These are phyloP conservation scores for Stenogyne calaminthoides DNA, from an alignment of 305 asterid genomes.

Conservation along the genomic window DNA sequence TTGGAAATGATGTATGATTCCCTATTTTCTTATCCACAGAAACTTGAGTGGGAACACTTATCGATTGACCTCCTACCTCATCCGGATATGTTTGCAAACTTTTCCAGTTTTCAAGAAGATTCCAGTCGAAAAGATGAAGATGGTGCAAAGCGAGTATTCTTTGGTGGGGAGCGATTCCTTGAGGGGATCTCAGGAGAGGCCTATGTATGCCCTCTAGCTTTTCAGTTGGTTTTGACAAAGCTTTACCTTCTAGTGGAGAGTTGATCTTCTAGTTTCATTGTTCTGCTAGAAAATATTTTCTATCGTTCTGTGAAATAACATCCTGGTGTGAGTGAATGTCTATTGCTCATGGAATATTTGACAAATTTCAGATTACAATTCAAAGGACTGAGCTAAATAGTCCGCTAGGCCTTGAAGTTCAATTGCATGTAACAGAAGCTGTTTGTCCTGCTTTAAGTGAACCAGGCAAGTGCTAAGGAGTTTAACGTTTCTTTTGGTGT, in stretches of 20 bases:
- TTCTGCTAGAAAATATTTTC: conserved; percentile 21
- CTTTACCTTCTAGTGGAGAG: conserved; percentile 24
- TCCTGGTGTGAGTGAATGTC: conserved; percentile 15
- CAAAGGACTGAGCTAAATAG: conserved; percentile 90
- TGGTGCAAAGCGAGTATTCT: conserved; percentile 97
- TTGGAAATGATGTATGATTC: conserved; percentile 8
- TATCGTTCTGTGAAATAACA: conserved; percentile 16
- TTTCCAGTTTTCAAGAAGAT: conserved; percentile 59
- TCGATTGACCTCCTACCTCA: conserved; percentile 98
- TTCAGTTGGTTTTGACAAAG: conserved; percentile 25
- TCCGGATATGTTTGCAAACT: conserved; percentile 93
- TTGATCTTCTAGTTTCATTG: conserved; percentile 20
- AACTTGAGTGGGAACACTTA: conserved; percentile 95
- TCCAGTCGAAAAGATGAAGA: conserved; percentile 81
- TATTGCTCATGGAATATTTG: conserved; percentile 21
- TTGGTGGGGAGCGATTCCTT: conserved; percentile 96
- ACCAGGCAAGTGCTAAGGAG: conserved; percentile 68
- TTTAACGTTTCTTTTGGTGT: conserved; percentile 26
- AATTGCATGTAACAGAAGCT: conserved; percentile 85
- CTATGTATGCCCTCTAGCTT: conserved; percentile 55
- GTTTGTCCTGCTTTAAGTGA: conserved; percentile 99
- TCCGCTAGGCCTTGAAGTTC: conserved; percentile 95
- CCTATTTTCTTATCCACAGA: conserved; percentile 54
- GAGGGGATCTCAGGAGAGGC: conserved; percentile 99
- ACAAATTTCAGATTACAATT: conserved; percentile 76